A percentile compares a stretch with the other conserved stretches of the same genome.
phyloP scores from a whole-genome alignment of 305 asterid genomes.

The Stenogyne calaminthoides region DNA sequence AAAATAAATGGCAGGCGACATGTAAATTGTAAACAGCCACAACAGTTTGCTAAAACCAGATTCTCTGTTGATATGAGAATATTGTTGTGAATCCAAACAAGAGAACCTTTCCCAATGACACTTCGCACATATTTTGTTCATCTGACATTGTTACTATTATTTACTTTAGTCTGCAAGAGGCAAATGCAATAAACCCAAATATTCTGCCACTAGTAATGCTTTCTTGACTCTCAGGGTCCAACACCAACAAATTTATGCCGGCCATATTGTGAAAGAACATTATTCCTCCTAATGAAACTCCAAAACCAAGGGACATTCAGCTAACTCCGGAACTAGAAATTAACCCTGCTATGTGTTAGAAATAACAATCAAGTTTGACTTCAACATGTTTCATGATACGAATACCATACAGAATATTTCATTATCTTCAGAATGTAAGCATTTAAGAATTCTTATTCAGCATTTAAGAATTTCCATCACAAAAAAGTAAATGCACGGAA shows the following conservation, averaged over 20 bases:
- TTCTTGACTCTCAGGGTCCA: conserved; percentile 11
- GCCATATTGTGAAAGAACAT: background rate
- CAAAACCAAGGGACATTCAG: conserved; percentile 4
- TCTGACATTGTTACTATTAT: conserved; percentile 1
- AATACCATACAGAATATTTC: background rate
- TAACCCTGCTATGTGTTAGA: background rate
- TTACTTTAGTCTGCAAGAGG: conserved; percentile 17
- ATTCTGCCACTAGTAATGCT: conserved; percentile 3
- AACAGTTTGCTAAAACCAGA: conserved; percentile 16
- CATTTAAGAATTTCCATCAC: conserved; percentile 1
- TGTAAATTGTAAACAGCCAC: background rate
- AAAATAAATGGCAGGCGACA: conserved; percentile 16
- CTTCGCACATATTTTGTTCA: conserved; percentile 5
- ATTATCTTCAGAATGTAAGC: background rate
- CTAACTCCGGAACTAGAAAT: background rate
- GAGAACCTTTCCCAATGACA: conserved; percentile 14
- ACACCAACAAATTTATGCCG: conserved; percentile 15
- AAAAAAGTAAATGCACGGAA: background rate
- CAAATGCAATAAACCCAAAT: conserved; percentile 7
- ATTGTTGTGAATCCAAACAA: conserved; percentile 15
- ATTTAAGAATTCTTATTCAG: conserved; percentile 3
- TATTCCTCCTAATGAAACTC: background rate
- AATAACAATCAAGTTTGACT: background rate
- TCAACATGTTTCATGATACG: background rate
- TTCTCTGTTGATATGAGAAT: conserved; percentile 5